Evolutionary conservation across 2,329 filamentous ascomycete species (phyloP), one percentile per base, ranked within the genome.

Genomic region (Exophiala sp.): DNA sequence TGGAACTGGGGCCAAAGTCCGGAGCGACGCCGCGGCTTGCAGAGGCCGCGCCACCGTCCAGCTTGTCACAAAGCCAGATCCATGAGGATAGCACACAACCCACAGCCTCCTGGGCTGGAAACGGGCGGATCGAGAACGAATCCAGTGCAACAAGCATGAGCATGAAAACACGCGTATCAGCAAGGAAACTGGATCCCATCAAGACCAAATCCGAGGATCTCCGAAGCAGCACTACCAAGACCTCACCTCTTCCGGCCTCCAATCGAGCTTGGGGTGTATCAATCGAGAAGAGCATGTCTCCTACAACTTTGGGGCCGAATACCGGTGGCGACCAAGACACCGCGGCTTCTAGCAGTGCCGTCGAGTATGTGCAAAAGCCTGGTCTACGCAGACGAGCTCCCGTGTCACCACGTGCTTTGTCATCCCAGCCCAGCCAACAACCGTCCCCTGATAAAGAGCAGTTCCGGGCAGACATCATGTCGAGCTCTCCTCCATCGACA

Each of bases 181-280:
- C 34, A 4, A 19, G 18, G 34, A 37, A 37, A 2, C 34, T 37
- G 14, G 34, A n/a, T 37, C 34, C 34, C 34, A 37, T 37, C 34
- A 37, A 37, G 19, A 37, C 34, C 6, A 37, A 18, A 37, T 16
- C 34, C 14, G 7, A 18, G 19, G 61, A 61, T 70, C 37, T 66
- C 62, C 56, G 8, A 16, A 19, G 14, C 11, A 37, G 34, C 34
- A 6, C 34, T n/a, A 37, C 34, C 14, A 37, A 3, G 19, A 11
- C 3, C 11, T 19, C 34, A 11, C 34, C 34, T 18, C 34, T 19
- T 6, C 34, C 14, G 19, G 8, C 4, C 9, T 19, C 34, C 34
- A 19, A 18, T 37, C 14, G 8, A 11, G 14, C 16, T 11, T 18
- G 6, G 14, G 34, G 13, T 9, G n/a, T n/a, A n/a, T n/a, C n/a